These are phyloP conservation scores for Fraxinus sp. DNA, from an alignment of 305 asterid species.

Conservation along the genomic window DNA sequence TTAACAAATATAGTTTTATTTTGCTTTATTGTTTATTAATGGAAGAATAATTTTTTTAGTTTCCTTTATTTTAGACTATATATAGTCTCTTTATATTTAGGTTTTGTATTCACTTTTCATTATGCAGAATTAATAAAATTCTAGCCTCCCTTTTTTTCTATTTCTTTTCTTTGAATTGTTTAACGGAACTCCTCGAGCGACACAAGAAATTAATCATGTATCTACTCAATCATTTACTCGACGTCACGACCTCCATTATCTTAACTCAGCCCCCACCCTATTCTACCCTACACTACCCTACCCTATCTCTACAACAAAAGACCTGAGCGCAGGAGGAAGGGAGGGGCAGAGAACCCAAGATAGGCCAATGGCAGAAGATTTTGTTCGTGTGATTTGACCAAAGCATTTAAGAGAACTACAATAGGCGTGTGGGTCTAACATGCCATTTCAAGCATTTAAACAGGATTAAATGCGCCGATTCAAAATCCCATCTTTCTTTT, in stretches of 20 bases:
- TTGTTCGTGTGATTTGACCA: slow-evolving; percentile 39
- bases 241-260: not conserved
- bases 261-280: not conserved
- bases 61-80: no score
- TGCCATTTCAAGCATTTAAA: slow-evolving; percentile 19
- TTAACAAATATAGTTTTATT: no score
- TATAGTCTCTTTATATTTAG: no score
- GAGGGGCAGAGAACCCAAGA: slow-evolving; percentile 13
- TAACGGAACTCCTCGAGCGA: not conserved
- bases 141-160: no score
- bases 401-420: slow-evolving; percentile 24
- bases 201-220: not conserved
- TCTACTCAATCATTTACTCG: not conserved
- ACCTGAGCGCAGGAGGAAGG: not conserved
- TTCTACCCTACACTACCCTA: not conserved
- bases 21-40: no score
- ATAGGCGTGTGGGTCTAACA: slow-evolving; percentile 15
- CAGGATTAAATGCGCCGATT: slow-evolving; percentile 3
- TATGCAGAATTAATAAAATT: no score
- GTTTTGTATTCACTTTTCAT: no score
- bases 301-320: slow-evolving; percentile 17
- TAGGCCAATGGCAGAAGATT: slow-evolving; percentile 28
- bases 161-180: no score
- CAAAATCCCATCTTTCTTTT: not conserved
- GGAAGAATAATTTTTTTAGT: no score